Base-by-base conservation (phyloP, 306 rosid species). In the Psophocarpus tetragonolobus region DNA sequence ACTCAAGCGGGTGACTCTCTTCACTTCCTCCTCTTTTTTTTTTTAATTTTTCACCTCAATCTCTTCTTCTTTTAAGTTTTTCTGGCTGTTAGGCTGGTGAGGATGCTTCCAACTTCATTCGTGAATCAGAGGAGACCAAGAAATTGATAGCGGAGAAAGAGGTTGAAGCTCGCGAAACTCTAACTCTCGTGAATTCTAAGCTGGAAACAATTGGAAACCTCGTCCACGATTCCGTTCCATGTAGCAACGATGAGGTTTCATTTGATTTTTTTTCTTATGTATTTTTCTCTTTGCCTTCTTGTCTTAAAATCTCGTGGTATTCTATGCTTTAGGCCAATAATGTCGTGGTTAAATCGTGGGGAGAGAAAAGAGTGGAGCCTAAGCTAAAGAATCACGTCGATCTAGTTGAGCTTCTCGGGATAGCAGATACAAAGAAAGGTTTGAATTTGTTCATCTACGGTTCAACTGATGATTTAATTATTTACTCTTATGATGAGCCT, bases 351-450 rank as follows among this genome's bases (percentile, higher is more conserved):
- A 84, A 94, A 80, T 71, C 93, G 4, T 95, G 93, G 92, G 99
- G 98, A 13, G 99, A 91, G 86, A 89, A 86, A 82, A 84, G 92
- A 50, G 48, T 73, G 50, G 96, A 95, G 78, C 90, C 97, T 42
- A 95, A 92, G 73, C 87, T 95, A 8, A 95, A 88, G 91, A 92
- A 95, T 76, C 97, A 91, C 23, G 97, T 91, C 24, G 97, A 93
- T 45, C 90, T 93, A 13, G 97, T 90, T 82, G 98, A 91, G 76
- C 91, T 90, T 39, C 93, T 91, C 24, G 93, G 83, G 45, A 87
- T 93, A 41, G 97, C 93, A 2, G 95, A 93, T 85, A 39, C 74
- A 29, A 91, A 88, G 80, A 93, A 85, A 88, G 98, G 97, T 93
- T 60, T 42, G 14, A 39, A 69, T 38, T 69, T 63, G 10, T 18